Conservation (phyloP, 2,329 filamentous ascomycete species). For the Berkeleyomyces rouxiae region DNA sequence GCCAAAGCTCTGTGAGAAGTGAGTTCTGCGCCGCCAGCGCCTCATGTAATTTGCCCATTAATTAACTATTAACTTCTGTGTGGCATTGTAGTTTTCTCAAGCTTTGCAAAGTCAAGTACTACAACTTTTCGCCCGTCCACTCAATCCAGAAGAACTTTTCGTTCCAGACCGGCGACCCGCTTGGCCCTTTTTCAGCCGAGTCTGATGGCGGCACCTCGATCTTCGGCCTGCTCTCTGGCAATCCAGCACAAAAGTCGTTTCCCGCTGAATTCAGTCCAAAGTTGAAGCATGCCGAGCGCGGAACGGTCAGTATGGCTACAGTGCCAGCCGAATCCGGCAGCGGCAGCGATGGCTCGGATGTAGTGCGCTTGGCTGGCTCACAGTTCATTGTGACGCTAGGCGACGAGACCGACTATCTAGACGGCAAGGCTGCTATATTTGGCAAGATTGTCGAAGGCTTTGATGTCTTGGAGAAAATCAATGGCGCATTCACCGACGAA, state of each 20-base stretch:
- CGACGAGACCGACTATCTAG: constrained; percentile 75
- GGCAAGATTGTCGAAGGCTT: constrained; percentile 93
- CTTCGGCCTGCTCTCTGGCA: constrained; percentile 64
- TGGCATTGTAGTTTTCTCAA: constrained; percentile 71
- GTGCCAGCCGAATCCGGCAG: constrained; percentile 58
- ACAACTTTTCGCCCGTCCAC: constrained; percentile 90
- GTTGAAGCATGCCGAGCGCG: constrained; percentile 73
- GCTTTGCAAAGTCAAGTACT: constrained; percentile 97
- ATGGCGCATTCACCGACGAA: constrained; percentile 72
- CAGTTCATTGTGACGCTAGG: constrained; percentile 90
- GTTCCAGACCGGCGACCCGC: constrained; percentile 87
- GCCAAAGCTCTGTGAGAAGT: constrained; percentile 91
- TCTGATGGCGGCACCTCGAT: constrained; percentile 89
- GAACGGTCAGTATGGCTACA: constrained; percentile 97
- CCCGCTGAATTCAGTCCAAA: constrained; percentile 71
- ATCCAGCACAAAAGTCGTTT: constrained; percentile 57
- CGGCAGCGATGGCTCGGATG: constrained; percentile 56
- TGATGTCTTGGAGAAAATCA: constrained; percentile 84
- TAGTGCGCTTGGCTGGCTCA: constrained; percentile 67
- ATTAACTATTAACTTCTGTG: constrained; percentile 9
- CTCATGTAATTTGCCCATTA: not conserved
- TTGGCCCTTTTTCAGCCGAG: constrained; percentile 66
- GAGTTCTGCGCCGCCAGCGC: constrained; percentile 25
- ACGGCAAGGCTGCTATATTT: constrained; percentile 89
- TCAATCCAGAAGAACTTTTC: constrained; percentile 90